A percentile compares a stretch with the other conserved stretches of the same genome.
Evolutionary conservation across 2,329 filamentous ascomycete species (phyloP).

Genomic region (Fusarium pseudonygamai): DNA sequence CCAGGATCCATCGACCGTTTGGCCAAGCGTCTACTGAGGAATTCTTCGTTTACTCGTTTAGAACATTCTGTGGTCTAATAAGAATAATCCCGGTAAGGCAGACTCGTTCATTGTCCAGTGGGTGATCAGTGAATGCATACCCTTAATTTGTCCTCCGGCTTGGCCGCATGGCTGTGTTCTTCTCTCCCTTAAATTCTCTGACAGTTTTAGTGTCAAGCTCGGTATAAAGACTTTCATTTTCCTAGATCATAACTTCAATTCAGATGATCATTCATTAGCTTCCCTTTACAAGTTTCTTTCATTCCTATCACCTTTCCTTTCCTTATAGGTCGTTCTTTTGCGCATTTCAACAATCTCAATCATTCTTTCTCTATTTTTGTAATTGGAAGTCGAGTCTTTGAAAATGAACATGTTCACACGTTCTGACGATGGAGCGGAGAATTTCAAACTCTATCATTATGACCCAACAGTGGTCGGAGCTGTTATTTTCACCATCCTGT

Average conservation of each 20-base stretch:
- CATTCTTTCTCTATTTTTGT: rapidly evolving
- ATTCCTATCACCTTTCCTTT: rapidly evolving
- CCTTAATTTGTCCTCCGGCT: not conserved
- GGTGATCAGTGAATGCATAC: not conserved
- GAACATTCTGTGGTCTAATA: not conserved
- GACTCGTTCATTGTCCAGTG: not conserved
- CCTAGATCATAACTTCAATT: rapidly evolving
- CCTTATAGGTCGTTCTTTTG: too few species aligned
- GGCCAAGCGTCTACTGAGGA: too few species aligned
- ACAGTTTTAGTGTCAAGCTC: not conserved
- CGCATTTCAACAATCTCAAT: not conserved
- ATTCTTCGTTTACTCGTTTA: not conserved
- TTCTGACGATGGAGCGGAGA: not conserved
- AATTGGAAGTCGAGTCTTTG: not conserved
- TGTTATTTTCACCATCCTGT: not conserved
- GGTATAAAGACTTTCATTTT: not conserved
- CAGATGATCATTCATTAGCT: not conserved
- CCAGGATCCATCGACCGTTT: not conserved
- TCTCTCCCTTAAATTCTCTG: not conserved
- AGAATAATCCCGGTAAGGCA: not conserved
- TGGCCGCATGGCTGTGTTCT: not conserved
- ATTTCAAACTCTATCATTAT: not conserved
- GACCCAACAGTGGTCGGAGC: not conserved
- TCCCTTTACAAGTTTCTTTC: too few species aligned
- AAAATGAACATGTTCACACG: not conserved